Conservation (phyloP, 495 filamentous ascomycete species). For the Penicillium nucicola region DNA sequence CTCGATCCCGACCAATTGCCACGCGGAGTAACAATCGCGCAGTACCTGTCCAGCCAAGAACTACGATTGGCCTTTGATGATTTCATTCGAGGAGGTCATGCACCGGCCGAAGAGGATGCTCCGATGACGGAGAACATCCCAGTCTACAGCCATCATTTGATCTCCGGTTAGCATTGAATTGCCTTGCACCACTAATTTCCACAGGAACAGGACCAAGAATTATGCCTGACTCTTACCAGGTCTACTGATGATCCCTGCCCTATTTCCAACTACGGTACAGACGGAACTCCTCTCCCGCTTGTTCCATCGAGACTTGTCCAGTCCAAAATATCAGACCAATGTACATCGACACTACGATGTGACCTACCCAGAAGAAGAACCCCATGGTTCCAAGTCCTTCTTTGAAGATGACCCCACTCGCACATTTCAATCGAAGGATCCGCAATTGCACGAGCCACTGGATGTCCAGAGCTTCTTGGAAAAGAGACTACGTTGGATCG, state of each 20-base stretch:
- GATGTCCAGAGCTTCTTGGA: slow-evolving; percentile 61
- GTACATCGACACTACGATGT: slow-evolving; percentile 79
- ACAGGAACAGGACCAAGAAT: slow-evolving; percentile 11
- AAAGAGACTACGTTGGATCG: slow-evolving; percentile 86
- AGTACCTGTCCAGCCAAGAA: slow-evolving; percentile 30
- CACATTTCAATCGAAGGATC: slow-evolving; percentile 59
- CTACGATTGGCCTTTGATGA: slow-evolving; percentile 34
- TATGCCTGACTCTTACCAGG: slow-evolving; percentile 46
- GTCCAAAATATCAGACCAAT: slow-evolving; percentile 76
- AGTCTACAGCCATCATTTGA: slow-evolving; percentile 41
- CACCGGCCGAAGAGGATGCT: slow-evolving; percentile 17
- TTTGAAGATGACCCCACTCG: slow-evolving; percentile 41
- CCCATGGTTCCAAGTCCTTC: slow-evolving; percentile 39
- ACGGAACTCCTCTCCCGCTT: slow-evolving; percentile 61
- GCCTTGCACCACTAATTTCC: slow-evolving; percentile 24
- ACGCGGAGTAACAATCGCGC: slow-evolving; percentile 19
- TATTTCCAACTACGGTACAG: slow-evolving; percentile 69
- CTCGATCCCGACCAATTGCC: slow-evolving; percentile 31
- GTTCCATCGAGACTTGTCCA: slow-evolving; percentile 76
- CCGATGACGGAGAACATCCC: slow-evolving; percentile 37
- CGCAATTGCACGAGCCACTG: slow-evolving; percentile 64
- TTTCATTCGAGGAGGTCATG: slow-evolving; percentile 23
- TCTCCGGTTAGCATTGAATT: slow-evolving; percentile 35
- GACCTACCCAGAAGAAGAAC: slow-evolving; percentile 53
- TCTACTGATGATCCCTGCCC: slow-evolving; percentile 67